Evolutionary conservation across 1,284 basidiomycete genomes (phyloP), one percentile per base, ranked within the genome.

Genomic region (Rhodotorula glutinis): DNA sequence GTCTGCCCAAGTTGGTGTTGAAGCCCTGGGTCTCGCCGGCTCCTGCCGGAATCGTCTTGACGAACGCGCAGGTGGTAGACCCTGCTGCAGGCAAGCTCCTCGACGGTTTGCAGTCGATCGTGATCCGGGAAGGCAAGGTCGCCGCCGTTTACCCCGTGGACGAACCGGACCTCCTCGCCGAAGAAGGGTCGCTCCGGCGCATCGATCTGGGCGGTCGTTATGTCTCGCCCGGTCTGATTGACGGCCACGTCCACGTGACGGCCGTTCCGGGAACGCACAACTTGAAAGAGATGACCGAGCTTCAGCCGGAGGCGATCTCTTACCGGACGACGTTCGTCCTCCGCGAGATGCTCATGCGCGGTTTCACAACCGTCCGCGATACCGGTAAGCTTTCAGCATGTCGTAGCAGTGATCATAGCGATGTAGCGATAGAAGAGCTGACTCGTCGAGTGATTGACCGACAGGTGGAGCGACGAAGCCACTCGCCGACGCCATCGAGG

Each of bases 311-410:
- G 41, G 30, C 38, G n/a, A 53, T 57, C 44, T 47, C 53, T 41
- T 56, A 57, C 78, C 78, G 47, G 76, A 81, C 51, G 72, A 79
- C 44, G 70, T 82, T 38, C 76, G 80, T 29, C 76, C 40, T 41
- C 14, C 43, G 38, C 78, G 80, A 81, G 64, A 83, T 83, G 82
- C 78, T 83, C 3, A 62, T 77, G 19, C 75, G 82, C 30, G 83
- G 83, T 0, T 84, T 83, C 71, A 84, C 82, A 0, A 82, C 82
- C 4, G 81, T 83, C 23, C 78, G 83, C n/a, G 83, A 84, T 68
- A 80, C 79, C 16, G 82, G 57, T 58, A 5, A 44, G 44, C 46
- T 49, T 16, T 21, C 19, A 23, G 19, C n/a, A 19, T n/a, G 21
- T 23, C 44, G 44, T 21, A 19, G 33, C 33, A 38, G n/a, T n/a